Percentiles rank a stretch among this genome's conserved stretches.
These are phyloP conservation scores for Phytophthora meadii DNA, from an alignment of 352 stramenopile genomes.

Conservation along the genomic window DNA sequence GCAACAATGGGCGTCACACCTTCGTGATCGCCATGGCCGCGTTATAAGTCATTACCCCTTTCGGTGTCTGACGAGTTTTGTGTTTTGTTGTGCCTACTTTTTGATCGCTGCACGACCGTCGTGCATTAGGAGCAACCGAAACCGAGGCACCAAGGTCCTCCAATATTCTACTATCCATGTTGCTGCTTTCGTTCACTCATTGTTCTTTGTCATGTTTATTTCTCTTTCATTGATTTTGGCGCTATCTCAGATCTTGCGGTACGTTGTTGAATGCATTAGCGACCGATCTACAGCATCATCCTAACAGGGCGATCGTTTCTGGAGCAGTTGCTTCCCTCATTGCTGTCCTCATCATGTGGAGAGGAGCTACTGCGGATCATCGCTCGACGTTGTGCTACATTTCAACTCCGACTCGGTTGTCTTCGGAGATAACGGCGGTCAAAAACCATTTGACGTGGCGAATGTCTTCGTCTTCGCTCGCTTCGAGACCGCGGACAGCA, in stretches of 20 bases:
- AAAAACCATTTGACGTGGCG: conserved; percentile 31
- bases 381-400: conserved; percentile 48
- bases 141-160: conserved; percentile 49
- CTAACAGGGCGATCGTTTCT: background rate
- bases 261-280: too few species aligned
- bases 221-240: too few species aligned
- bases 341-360: conserved; percentile 71
- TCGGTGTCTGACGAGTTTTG: too few species aligned
- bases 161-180: background rate
- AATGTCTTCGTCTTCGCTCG: conserved; percentile 40
- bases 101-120: too few species aligned
- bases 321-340: conserved; percentile 68
- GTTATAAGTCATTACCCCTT: too few species aligned
- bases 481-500: conserved; percentile 44
- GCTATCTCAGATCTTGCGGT: too few species aligned
- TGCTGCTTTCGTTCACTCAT: background rate
- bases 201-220: too few species aligned
- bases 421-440: background rate
- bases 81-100: too few species aligned
- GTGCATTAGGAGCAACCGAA: conserved; percentile 63
- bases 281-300: too few species aligned
- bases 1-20: background rate
- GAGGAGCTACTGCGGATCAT: conserved; percentile 71
- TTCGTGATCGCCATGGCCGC: too few species aligned
- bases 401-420: conserved; percentile 12